Conservation (phyloP, 225 moss, liverwort and hornwort species). For the Antitrichia curtipendula region DNA sequence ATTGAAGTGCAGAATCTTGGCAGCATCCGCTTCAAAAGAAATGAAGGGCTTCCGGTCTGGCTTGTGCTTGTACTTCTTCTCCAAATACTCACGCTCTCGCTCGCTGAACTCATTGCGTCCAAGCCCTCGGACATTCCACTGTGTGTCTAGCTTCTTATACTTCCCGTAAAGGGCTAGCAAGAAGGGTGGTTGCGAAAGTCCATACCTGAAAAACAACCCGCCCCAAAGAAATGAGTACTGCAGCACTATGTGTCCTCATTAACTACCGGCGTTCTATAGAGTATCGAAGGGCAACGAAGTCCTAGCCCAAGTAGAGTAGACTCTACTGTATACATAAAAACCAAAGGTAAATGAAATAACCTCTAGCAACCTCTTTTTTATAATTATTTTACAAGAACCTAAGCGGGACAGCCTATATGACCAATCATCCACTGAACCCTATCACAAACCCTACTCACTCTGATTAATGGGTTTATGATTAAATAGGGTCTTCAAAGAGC, state of each 20-base stretch:
- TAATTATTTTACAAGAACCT: neutral
- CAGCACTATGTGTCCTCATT: neutral
- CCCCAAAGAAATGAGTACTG: neutral
- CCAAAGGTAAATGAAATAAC: neutral
- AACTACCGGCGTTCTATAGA: neutral
- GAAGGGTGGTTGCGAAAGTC: slow-evolving; percentile 81
- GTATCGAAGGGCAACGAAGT: neutral
- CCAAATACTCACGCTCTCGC: slow-evolving; percentile 48
- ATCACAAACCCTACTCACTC: neutral
- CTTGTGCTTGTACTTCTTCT: slow-evolving; percentile 7
- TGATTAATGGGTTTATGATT: neutral
- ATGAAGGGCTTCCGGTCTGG: slow-evolving; percentile 52
- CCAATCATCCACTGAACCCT: neutral
- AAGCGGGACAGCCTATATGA: neutral
- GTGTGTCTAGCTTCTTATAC: slow-evolving; percentile 38
- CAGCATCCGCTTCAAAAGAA: slow-evolving; percentile 54
- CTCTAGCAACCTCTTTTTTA: neutral
- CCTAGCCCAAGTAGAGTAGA: neutral
- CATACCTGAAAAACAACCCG: slow-evolving; percentile 40
- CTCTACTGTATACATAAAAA: neutral
- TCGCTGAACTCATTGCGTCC: slow-evolving; percentile 61
- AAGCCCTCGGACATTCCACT: slow-evolving; percentile 76
- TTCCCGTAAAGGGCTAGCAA: slow-evolving; percentile 64
- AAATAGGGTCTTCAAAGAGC: neutral
- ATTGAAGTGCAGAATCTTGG: slow-evolving; percentile 86